A percentile compares a stretch with the other conserved stretches of the same genome.
phyloP scores from a whole-genome alignment of 257 asterid genomes.

The Jasminum sambac region DNA sequence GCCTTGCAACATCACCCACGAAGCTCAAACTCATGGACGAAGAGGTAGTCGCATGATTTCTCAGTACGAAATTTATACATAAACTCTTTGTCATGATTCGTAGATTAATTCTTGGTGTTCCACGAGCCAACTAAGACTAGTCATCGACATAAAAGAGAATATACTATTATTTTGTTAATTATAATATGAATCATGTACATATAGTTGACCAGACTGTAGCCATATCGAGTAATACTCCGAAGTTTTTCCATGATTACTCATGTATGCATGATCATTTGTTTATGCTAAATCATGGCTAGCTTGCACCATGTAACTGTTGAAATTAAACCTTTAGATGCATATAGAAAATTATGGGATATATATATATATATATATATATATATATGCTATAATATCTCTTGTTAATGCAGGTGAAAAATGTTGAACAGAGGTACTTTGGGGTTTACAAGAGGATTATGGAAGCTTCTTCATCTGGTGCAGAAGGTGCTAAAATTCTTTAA shows the following conservation, averaged over 20 bases:
- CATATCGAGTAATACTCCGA: too few relatives aligned
- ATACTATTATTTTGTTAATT: too few relatives aligned
- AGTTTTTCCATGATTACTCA: neutral
- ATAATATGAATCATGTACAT: too few relatives aligned
- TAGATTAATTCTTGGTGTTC: too few relatives aligned
- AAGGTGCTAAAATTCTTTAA: neutral
- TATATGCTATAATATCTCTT: neutral
- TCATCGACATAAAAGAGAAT: too few relatives aligned
- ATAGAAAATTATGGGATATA: neutral
- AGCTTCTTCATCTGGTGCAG: slow-evolving; percentile 47
- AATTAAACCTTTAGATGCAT: too few relatives aligned
- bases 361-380: too few relatives aligned
- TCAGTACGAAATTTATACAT: too few relatives aligned
- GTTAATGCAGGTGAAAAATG: slow-evolving; percentile 39
- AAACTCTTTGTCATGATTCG: too few relatives aligned
- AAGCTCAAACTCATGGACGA: slow-evolving; percentile 50
- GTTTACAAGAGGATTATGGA: slow-evolving; percentile 40
- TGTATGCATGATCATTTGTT: neutral
- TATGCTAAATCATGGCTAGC: neutral
- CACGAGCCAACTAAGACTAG: too few relatives aligned
- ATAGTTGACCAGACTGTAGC: too few relatives aligned
- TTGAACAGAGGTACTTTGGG: slow-evolving; percentile 34
- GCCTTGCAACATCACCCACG: slow-evolving; percentile 41
- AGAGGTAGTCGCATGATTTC: slow-evolving; percentile 29
- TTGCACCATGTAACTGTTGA: neutral